phyloP scores from a whole-genome alignment of 306 rosid species.

The Cucumis hystrix region DNA sequence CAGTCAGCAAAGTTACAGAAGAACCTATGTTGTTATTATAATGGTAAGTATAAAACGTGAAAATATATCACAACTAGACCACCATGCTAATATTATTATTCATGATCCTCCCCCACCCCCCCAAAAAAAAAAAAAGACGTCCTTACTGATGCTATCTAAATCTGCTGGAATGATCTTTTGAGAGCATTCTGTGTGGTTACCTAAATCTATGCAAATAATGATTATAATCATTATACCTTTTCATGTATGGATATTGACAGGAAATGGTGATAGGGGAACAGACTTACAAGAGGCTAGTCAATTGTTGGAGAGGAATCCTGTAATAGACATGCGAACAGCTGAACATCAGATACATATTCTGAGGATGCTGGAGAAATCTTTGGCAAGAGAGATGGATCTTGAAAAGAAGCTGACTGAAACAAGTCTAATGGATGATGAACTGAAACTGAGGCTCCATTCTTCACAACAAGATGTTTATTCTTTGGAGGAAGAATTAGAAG shows the following conservation, averaged over 20 bases:
- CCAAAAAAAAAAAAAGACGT: not conserved
- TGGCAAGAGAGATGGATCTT: conserved; percentile 73
- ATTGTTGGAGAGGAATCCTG: conserved; percentile 14
- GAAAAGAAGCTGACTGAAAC: conserved; percentile 47
- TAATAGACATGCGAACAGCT: conserved; percentile 44
- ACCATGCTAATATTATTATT: not conserved
- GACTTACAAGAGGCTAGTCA: conserved; percentile 26
- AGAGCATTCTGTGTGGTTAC: not conserved
- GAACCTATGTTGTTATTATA: conserved; percentile 24
- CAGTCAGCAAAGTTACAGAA: conserved; percentile 42
- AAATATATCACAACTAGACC: not conserved
- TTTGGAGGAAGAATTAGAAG: conserved; percentile 49
- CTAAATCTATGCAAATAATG: not conserved
- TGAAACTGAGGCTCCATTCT: conserved; percentile 25
- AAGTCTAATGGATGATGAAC: conserved; percentile 33
- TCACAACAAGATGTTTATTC: conserved; percentile 32
- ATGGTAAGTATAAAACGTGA: conserved; percentile 28
- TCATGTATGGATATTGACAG: conserved; percentile 19
- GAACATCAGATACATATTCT: conserved; percentile 57
- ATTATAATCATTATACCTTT: not conserved
- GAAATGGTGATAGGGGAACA: conserved; percentile 24
- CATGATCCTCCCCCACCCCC: not conserved
- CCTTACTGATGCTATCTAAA: not conserved
- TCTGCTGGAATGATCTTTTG: not conserved
- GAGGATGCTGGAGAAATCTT: conserved; percentile 65